Percentiles rank a stretch among this genome's conserved stretches.
Conservation (phyloP, 345 rosid species). For the Syzygium jambos region DNA sequence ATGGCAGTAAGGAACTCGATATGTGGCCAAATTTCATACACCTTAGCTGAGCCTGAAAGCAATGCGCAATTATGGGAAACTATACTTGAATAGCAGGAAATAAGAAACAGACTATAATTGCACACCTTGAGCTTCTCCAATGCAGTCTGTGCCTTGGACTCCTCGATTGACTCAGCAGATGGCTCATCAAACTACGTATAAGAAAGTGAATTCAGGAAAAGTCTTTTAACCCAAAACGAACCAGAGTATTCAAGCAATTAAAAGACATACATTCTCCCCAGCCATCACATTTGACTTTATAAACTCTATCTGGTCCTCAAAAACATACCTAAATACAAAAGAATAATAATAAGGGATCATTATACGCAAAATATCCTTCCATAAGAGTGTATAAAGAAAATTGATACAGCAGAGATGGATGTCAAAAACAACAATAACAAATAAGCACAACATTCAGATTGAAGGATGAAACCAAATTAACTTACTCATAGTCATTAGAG, state of each 20-base stretch:
- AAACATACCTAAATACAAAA: constrained; percentile 52
- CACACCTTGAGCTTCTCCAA: constrained; percentile 77
- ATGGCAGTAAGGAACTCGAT: not conserved
- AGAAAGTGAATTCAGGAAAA: not conserved
- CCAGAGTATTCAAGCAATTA: not conserved
- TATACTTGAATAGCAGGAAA: not conserved
- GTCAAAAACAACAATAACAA: not conserved
- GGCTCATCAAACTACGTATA: constrained; percentile 42
- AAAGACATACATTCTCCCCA: constrained; percentile 67
- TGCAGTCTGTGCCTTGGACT: constrained; percentile 49
- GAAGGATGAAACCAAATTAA: not conserved
- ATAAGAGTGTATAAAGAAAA: not conserved
- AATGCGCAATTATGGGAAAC: not conserved
- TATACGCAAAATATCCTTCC: not conserved
- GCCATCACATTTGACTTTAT: constrained; percentile 74
- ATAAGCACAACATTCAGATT: not conserved
- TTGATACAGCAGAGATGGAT: not conserved
- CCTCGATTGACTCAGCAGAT: constrained; percentile 29
- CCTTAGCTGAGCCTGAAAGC: not conserved
- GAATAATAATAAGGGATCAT: not conserved
- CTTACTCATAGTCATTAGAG: constrained; percentile 79
- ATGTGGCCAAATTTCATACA: not conserved
- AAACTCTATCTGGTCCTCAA: constrained; percentile 94
- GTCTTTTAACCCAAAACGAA: not conserved
- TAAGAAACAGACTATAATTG: not conserved